Percentiles rank a stretch among this genome's conserved stretches.
Conservation (phyloP, 371 early-diverging fungal species). For the Lichtheimia hyalospora region DNA sequence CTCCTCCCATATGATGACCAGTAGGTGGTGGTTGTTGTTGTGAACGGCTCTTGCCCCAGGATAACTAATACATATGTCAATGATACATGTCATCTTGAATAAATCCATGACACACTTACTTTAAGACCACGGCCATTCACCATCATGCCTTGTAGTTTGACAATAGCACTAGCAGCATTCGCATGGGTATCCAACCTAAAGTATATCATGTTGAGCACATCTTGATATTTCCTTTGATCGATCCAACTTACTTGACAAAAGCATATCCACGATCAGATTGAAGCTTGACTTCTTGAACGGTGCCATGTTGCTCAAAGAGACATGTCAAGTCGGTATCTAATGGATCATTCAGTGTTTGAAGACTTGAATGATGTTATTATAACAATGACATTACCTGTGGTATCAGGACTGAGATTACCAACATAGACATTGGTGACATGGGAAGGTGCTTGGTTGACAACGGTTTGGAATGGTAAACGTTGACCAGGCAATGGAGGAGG, state of each 20-base stretch:
- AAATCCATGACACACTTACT: constrained; percentile 28
- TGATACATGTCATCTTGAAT: too few species aligned
- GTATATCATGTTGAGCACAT: background rate
- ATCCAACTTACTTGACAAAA: constrained; percentile 68
- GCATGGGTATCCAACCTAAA: constrained; percentile 81
- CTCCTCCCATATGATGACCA: constrained; percentile 8
- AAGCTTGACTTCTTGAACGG: constrained; percentile 74
- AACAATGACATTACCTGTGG: constrained; percentile 52
- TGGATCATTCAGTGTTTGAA: constrained; percentile 8
- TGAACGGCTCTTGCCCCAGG: constrained; percentile 88
- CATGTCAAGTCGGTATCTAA: constrained; percentile 72
- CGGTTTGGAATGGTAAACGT: constrained; percentile 66
- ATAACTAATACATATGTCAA: constrained; percentile 49
- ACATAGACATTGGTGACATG: constrained; percentile 88
- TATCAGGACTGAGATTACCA: constrained; percentile 81
- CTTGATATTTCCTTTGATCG: background rate
- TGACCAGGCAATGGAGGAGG: constrained; percentile 57
- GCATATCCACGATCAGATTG: constrained; percentile 92
- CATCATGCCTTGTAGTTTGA: constrained; percentile 63
- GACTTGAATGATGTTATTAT: constrained; percentile 1
- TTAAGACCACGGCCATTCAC: constrained; percentile 75
- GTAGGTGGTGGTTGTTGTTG: constrained; percentile 18
- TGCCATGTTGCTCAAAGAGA: constrained; percentile 77
- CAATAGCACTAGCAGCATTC: constrained; percentile 82
- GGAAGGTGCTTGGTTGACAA: constrained; percentile 71